Evolutionary conservation across 495 filamentous ascomycete species (phyloP), one percentile per base, ranked within the genome.

Genomic region (Aspergillus saccharolyticus): DNA sequence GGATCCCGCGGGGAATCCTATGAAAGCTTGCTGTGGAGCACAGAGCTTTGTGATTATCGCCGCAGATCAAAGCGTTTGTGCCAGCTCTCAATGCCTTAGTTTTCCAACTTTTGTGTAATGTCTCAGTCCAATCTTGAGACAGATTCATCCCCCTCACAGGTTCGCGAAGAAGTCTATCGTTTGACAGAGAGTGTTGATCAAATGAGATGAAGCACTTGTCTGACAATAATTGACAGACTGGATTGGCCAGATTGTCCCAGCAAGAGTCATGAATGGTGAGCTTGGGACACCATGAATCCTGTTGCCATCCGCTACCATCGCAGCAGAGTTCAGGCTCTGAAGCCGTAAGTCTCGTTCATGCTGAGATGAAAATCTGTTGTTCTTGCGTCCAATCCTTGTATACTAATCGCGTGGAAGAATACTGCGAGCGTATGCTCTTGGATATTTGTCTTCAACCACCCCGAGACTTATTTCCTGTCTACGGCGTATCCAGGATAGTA

Each of bases 401-500:
- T 57, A 44, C 24, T 46, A 8, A 50, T 57, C 46, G n/a, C n/a
- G 51, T 55, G 58, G 17, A 61, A 90, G 89, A 18, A 76, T 90
- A 55, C 67, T 89, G 48, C 84, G 84, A 53, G 90, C 89, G 49
- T 95, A 90, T 69, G 72, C 83, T 9, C 69, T 95, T 55, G 89
- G 87, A 28, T 91, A 90, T 75, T 74, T 86, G 24, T 89, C 86
- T 39, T 81, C 81, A 50, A 80, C 89, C 28, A 80, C 80, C 28
- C 89, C 89, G 10, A 81, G 84, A 62, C 62, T 89, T 17, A 66
- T 89, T 56, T 78, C 80, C 30, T 79, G 84, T 61, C 63, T 84
- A 43, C 74, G 78, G 44, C 68, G 70, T 21, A 64, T 80, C 52
- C 70, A 75, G 58, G 74, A 69, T 50, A 82, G 73, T 59, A 71